Conservation (phyloP, 2,329 filamentous ascomycete genomes). For the Aspergillus sp. region DNA sequence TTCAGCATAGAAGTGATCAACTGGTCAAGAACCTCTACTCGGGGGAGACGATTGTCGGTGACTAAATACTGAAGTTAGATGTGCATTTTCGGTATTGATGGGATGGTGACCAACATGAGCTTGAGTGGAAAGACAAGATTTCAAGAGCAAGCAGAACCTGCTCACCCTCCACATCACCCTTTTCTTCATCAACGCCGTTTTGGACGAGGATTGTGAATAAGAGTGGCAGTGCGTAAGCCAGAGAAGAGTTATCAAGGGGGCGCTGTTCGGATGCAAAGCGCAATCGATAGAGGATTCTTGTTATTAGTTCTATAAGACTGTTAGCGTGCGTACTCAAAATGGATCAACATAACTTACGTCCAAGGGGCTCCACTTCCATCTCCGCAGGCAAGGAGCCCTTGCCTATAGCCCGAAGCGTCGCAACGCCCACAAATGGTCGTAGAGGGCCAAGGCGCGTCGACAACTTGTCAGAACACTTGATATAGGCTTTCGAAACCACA, state of each 20-base stretch:
- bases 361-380: slow-evolving; percentile 76
- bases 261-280: slow-evolving; percentile 89
- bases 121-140: slow-evolving; percentile 84
- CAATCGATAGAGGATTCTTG: slow-evolving; percentile 84
- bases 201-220: slow-evolving; percentile 74
- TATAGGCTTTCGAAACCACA: slow-evolving; percentile 72
- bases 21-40: slow-evolving; percentile 68
- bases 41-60: slow-evolving; percentile 71
- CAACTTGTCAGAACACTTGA: slow-evolving; percentile 74
- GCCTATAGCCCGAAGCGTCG: slow-evolving; percentile 76
- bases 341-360: slow-evolving; percentile 47
- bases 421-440: slow-evolving; percentile 81
- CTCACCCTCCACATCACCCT: slow-evolving; percentile 76
- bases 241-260: slow-evolving; percentile 84
- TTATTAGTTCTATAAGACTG: slow-evolving; percentile 60
- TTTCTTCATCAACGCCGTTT: slow-evolving; percentile 67
- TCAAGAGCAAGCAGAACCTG: slow-evolving; percentile 88
- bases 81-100: not conserved
- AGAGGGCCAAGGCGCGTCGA: slow-evolving; percentile 72
- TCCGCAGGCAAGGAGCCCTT: slow-evolving; percentile 70
- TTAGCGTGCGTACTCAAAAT: slow-evolving; percentile 8
- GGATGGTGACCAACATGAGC: slow-evolving; percentile 56
- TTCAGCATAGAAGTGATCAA: slow-evolving; percentile 81
- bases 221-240: slow-evolving; percentile 84
- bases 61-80: slow-evolving; percentile 27